Conservation (phyloP, 2,329 filamentous ascomycete genomes). For the Calonectria hongkongensis region DNA sequence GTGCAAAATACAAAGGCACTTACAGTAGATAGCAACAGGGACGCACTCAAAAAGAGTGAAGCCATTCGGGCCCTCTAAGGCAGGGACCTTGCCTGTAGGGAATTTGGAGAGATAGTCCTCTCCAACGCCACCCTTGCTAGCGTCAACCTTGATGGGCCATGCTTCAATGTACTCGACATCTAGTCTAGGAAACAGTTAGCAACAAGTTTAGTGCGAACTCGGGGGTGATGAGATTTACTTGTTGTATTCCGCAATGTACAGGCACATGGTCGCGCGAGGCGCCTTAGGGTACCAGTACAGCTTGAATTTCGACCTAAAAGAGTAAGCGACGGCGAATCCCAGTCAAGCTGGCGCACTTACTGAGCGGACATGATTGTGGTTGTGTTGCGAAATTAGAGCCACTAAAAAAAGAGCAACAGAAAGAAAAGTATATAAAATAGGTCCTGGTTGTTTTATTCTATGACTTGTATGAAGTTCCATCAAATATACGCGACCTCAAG, state of each 20-base stretch:
- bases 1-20: neutral
- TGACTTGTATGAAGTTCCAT: too few relatives aligned
- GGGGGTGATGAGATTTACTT: slow-evolving; percentile 16
- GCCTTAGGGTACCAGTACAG: slow-evolving; percentile 43
- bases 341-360: neutral
- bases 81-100: slow-evolving; percentile 38
- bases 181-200: slow-evolving; percentile 10
- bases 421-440: neutral
- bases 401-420: neutral
- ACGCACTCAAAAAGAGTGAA: slow-evolving; percentile 38
- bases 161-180: slow-evolving; percentile 38
- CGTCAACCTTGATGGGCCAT: slow-evolving; percentile 40
- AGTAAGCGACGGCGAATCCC: neutral
- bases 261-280: slow-evolving; percentile 39
- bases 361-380: neutral
- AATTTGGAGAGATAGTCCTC: slow-evolving; percentile 37
- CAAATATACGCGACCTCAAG: neutral
- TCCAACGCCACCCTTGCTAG: slow-evolving; percentile 40
- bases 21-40: slow-evolving; percentile 36
- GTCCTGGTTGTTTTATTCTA: neutral
- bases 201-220: neutral
- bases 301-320: slow-evolving; percentile 17
- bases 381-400: neutral
- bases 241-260: slow-evolving; percentile 41
- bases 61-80: slow-evolving; percentile 35